A percentile compares a stretch with the other conserved stretches of the same genome.
Evolutionary conservation across 148 eudicot genomes (phyloP).

Genomic region (Rhododendron vialii): DNA sequence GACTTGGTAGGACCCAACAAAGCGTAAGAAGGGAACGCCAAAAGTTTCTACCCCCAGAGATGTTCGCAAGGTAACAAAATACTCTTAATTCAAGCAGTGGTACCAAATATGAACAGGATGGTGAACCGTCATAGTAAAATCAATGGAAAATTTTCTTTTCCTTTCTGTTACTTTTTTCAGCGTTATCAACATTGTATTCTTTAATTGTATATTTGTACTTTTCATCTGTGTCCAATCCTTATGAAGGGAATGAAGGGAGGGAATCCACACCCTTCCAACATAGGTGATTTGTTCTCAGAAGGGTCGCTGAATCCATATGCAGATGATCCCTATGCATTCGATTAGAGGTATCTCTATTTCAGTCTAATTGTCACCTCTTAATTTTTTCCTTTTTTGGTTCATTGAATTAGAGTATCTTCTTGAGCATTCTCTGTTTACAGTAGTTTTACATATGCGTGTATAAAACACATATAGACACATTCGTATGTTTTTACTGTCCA

Average conservation of each 20-base stretch:
- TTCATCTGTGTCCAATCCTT: conserved; percentile 7
- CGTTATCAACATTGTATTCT: neutral
- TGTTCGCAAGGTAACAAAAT: conserved; percentile 44
- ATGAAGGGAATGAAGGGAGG: conserved; percentile 48
- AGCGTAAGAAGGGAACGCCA: conserved; percentile 66
- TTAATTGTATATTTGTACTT: neutral
- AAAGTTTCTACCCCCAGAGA: conserved; percentile 53
- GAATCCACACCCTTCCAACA: conserved; percentile 55
- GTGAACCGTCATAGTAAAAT: neutral
- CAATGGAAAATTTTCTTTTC: neutral
- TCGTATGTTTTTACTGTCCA: neutral
- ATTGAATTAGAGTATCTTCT: neutral
- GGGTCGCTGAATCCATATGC: conserved; percentile 96
- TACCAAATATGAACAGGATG: neutral
- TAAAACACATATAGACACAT: neutral
- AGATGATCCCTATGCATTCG: conserved; percentile 97
- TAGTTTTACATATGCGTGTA: neutral
- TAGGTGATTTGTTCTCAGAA: conserved; percentile 93
- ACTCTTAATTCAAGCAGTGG: neutral
- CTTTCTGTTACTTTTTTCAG: neutral
- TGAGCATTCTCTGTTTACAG: neutral
- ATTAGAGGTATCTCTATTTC: conserved; percentile 49
- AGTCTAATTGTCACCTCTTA: neutral
- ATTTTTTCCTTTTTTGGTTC: neutral
- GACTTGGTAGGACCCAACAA: conserved; percentile 62